Evolutionary conservation across 208 protist species (phyloP), one percentile per base, ranked within the genome.

Genomic region (Trypanosoma mega): DNA sequence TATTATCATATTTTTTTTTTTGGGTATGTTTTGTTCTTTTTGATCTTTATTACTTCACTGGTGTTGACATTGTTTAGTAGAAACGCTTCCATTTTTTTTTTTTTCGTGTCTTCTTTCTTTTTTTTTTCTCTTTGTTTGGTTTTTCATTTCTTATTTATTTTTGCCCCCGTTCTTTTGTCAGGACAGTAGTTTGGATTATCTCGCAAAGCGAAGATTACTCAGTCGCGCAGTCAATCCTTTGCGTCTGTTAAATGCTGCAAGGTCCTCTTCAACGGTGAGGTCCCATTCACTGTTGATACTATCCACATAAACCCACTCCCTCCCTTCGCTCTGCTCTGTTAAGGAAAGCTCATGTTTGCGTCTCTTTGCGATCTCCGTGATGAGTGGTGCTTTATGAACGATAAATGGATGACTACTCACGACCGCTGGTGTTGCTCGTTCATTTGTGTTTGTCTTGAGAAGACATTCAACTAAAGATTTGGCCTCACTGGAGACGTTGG

Each of bases 231-330:
- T 39, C 6, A 39, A 12, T 6, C 24, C 11, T 27, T 33, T 45
- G 1, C 1, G 20, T 41, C 5, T 14, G 36, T 49, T 46, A 2
- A 36, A 20, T 18, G 16, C 4, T 14, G 33, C 1, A 8, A 63
- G 21, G 11, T 48, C 49, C 21, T 70, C 47, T 7, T 18, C 36
- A 3, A 6, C 18, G 3, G 34, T 30, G 45, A 62, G 12, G 11
- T 70, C 56, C 64, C 64, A 63, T 2, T 58, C 18, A 30, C 26
- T 44, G 48, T 24, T 31, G 24, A 41, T 57, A 7, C 53, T 58
- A 29, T 72, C 73, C 12, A 89, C 62, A 46, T 73, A 63, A 6
- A 89, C 76, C 82, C 82, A 89, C 48, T 89, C 78, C 9, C 67
- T 69, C 29, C 54, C 45, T 47, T 78, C 79, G 43, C 61, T 43